phyloP scores from a whole-genome alignment of 1,284 basidiomycete genomes.

The Leccinum insolens region DNA sequence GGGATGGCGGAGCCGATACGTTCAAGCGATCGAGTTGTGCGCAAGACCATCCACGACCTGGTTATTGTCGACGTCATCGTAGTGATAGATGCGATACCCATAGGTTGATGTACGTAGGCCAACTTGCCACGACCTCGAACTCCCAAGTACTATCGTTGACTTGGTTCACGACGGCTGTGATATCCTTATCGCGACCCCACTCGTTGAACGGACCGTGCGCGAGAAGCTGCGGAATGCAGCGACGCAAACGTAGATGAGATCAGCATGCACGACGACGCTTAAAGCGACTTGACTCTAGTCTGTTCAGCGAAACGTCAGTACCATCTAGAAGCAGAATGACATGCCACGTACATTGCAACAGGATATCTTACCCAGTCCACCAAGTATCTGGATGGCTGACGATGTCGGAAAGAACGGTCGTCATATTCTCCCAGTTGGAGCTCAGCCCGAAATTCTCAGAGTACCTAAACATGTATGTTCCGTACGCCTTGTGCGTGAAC shows the following conservation, averaged over 20 bases:
- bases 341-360: slow-evolving; percentile 75
- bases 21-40: no score
- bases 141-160: not conserved
- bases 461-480: slow-evolving; percentile 64
- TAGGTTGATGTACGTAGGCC: not conserved
- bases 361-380: slow-evolving; percentile 75
- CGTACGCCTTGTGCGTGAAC: slow-evolving; percentile 75
- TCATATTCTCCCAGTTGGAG: slow-evolving; percentile 73
- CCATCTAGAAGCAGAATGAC: not conserved
- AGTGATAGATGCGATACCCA: not conserved
- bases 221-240: slow-evolving; percentile 84
- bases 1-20: no score
- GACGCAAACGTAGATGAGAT: slow-evolving; percentile 61
- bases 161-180: not conserved
- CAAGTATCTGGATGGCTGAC: slow-evolving; percentile 47
- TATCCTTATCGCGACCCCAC: slow-evolving; percentile 88
- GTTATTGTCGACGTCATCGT: no score
- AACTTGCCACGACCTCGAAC: not conserved
- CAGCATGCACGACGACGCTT: slow-evolving; percentile 78
- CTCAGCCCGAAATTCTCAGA: slow-evolving; percentile 81
- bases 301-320: slow-evolving; percentile 30
- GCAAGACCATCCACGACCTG: no score
- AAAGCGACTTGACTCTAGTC: slow-evolving; percentile 70
- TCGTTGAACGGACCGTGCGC: slow-evolving; percentile 86
- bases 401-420: slow-evolving; percentile 54